Evolutionary conservation across 2,329 filamentous ascomycete species (phyloP), one percentile per base, ranked within the genome.

Genomic region (Ilyonectria mors-panacis): DNA sequence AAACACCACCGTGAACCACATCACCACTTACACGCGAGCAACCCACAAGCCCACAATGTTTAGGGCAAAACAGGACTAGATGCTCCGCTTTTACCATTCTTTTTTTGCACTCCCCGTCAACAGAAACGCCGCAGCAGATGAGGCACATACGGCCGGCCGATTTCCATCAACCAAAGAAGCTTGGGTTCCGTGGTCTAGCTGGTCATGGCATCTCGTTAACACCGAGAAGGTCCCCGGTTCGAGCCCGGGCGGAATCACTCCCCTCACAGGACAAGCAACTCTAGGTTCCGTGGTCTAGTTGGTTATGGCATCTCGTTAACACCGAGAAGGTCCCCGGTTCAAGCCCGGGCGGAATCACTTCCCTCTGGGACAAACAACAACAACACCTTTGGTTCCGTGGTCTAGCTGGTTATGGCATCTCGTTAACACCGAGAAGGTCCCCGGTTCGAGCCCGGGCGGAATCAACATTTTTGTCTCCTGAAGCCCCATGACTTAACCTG

Each of bases 221-320:
- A 26, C 26, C 70, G 70, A 75, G 73, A 75, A 75, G 73, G 72
- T 75, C 73, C 71, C 73, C 72, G 73, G 73, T 74, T 75, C 69
- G 39, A 75, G 70, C 72, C 73, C 72, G 73, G 71, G 73, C 72
- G 71, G 71, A 74, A 73, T 56, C 69, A 72, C 21, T 50, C 51
- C 66, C 64, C 70, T 67, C 65, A 30, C 28, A 39, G 51, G 51
- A 42, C 37, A 57, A 66, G 53, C 55, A 60, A n/a, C 47, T 42
- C 28, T 15, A 10, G 56, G 63, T 65, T 65, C 35, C 57, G 63
- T 64, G 61, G 64, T 66, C 59, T 67, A 63, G 65, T 45, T 66
- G 64, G 64, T 26, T 26, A 26, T 26, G 26, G 26, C 26, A 26
- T 26, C 26, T 26, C 26, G 26, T 26, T 26, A 26, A 26, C 26